A percentile compares a stretch with the other conserved stretches of the same genome.
Conservation (phyloP, 1,139 yeast species). For the Kodamaea anthophila region DNA sequence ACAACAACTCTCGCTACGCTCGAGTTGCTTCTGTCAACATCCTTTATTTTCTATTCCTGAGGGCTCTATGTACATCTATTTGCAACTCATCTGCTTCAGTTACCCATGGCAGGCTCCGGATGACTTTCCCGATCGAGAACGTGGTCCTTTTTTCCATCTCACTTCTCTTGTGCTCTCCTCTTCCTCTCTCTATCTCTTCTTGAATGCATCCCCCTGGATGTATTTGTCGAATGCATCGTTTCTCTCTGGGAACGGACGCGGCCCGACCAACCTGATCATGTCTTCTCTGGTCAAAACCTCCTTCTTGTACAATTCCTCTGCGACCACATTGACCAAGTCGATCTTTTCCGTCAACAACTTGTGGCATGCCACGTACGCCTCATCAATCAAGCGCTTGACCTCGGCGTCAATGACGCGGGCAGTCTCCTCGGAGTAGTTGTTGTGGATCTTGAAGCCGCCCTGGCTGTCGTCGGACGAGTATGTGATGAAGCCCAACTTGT, state of each 20-base stretch:
- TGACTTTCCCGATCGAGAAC: neutral
- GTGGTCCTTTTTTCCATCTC: conserved; percentile 1
- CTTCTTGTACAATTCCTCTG: conserved; percentile 58
- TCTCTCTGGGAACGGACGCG: conserved; percentile 70
- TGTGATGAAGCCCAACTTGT: conserved; percentile 56
- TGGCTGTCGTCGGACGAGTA: conserved; percentile 40
- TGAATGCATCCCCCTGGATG: conserved; percentile 41
- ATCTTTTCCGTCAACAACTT: conserved; percentile 50
- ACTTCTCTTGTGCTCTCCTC: conserved; percentile 11
- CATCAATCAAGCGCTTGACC: conserved; percentile 55
- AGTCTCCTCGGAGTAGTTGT: conserved; percentile 66
- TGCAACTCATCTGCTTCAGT: conserved; percentile 3
- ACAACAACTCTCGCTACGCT: too few relatives aligned
- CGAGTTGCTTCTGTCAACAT: too few relatives aligned
- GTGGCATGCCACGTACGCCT: conserved; percentile 47
- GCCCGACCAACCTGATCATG: conserved; percentile 67
- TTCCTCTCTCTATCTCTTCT: conserved; percentile 4
- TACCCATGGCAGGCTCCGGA: conserved; percentile 3
- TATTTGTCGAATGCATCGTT: conserved; percentile 80
- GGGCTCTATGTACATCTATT: neutral
- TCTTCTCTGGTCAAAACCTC: conserved; percentile 79
- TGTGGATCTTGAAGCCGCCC: conserved; percentile 50
- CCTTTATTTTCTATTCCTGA: neutral
- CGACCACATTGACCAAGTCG: conserved; percentile 61
- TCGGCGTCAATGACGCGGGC: conserved; percentile 62